Base-by-base conservation (phyloP, 164 flowering plant genomes). In the Hamamelis virginiana region DNA sequence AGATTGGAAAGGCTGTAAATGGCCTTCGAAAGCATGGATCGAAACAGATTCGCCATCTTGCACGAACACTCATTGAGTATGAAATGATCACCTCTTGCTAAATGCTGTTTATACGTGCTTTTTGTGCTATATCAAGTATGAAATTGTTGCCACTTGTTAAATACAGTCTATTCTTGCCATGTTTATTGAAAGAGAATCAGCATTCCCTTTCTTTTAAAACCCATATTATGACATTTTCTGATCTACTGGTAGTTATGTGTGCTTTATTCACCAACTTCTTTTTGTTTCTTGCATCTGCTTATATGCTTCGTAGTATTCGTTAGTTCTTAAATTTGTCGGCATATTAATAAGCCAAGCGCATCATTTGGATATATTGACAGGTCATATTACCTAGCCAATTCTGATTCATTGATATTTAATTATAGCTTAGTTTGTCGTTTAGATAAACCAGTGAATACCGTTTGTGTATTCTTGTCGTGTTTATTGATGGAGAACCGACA, bases 1-100 rank as follows among this genome's bases (percentile, higher is more conserved):
- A 87, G 77, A 92, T 95, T 75, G 99, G 99, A 55, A 95, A 86
- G 81, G 83, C 93, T 51, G 99, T 95, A 23, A 87, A 84, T 77
- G 68, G 66, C 33, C 63, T 95, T 12, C 76, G 90, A 44, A 92
- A 85, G 79, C 93, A 90, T 75, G 79, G 81, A 56, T 83, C 91
- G 33, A 80, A 80, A 80, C 71, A 86, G 63, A 85, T 89, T 56
- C 78, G 87, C 1, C 76, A 85, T 55, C 87, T 95, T 48, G 84
- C 88, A 0, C 77, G 77, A 43, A 59, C 75, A 64, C 89, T 95
- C 46, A 81, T 92, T n/a, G 77, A 66, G 97, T 94, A 86, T 21
- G 92, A 48, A 64, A 55, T 76, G 19, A 28, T 52, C 27, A 11
- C 46, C 68, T 23, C 28, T 57, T 11, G 52, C 45, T 62, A 13